Percentiles rank a stretch among this genome's conserved stretches.
Evolutionary conservation across 306 rosid genomes (phyloP).

Genomic region (Trifolium pratense): DNA sequence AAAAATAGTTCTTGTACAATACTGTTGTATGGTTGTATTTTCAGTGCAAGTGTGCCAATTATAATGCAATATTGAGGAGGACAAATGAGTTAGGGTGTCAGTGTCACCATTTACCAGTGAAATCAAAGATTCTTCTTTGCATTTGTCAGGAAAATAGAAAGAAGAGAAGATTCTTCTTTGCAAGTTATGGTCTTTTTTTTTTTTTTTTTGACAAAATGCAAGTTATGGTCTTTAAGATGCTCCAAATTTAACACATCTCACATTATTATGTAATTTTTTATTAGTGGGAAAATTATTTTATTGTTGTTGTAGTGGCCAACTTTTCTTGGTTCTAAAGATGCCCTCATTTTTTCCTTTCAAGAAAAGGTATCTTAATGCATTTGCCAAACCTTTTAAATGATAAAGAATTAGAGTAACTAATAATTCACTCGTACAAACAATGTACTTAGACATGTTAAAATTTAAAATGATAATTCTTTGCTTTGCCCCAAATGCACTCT

Average conservation of each 20-base stretch:
- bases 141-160: no score
- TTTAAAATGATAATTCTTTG: neutral
- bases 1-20: neutral
- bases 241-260: neutral
- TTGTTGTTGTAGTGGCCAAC: neutral
- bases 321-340: slow-evolving; percentile 22
- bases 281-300: neutral
- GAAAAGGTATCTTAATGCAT: neutral
- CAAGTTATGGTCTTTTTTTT: no score
- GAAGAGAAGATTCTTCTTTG: slow-evolving; percentile 4
- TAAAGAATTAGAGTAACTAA: neutral
- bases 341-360: neutral
- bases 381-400: neutral
- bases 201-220: no score
- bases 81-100: neutral
- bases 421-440: neutral
- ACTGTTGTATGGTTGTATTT: neutral
- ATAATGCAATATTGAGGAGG: neutral
- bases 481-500: neutral
- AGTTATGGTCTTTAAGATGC: neutral
- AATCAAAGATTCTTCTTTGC: slow-evolving; percentile 12
- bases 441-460: neutral
- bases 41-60: neutral
- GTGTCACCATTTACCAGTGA: neutral
- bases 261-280: slow-evolving; percentile 1